Evolutionary conservation across 2,329 filamentous ascomycete genomes (phyloP).

Genomic region (Phoma sp.): DNA sequence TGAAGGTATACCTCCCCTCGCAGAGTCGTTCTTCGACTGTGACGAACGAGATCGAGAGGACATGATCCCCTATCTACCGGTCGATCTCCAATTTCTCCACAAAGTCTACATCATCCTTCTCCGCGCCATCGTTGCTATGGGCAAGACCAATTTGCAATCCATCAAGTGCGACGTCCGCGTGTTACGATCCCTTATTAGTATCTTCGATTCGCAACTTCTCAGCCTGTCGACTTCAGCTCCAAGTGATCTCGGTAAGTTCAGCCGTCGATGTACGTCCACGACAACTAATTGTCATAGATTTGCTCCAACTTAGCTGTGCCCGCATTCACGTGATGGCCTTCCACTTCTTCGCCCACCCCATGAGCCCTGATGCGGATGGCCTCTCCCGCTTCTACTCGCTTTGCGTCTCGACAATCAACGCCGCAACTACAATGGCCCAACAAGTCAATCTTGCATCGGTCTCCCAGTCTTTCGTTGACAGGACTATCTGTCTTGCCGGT

Average conservation of each 20-base stretch:
- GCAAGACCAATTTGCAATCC: conserved; percentile 42
- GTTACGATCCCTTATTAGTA: conserved; percentile 42
- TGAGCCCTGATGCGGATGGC: conserved; percentile 36
- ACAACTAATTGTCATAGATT: conserved; percentile 33
- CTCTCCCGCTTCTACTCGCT: conserved; percentile 41
- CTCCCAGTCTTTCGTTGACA: conserved; percentile 43
- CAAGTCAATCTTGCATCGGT: conserved; percentile 35
- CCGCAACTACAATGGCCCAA: conserved; percentile 29
- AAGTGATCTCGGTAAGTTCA: conserved; percentile 39
- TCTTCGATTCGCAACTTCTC: conserved; percentile 45
- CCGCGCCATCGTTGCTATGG: conserved; percentile 43
- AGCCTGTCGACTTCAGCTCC: conserved; percentile 38
- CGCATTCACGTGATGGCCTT: conserved; percentile 46
- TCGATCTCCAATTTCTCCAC: conserved; percentile 42
- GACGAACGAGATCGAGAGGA: conserved; percentile 43
- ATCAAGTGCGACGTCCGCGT: conserved; percentile 39
- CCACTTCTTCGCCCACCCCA: conserved; percentile 45
- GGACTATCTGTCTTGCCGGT: conserved; percentile 42
- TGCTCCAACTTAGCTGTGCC: conserved; percentile 43
- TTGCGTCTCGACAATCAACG: conserved; percentile 41
- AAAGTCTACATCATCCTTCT: conserved; percentile 44
- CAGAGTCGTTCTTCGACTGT: conserved; percentile 43
- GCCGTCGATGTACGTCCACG: not conserved
- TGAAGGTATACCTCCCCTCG: conserved; percentile 45
- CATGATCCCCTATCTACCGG: conserved; percentile 39